These are phyloP conservation scores for Silene noctiflora DNA, from an alignment of 179 eudicot genomes.

Conservation along the genomic window DNA sequence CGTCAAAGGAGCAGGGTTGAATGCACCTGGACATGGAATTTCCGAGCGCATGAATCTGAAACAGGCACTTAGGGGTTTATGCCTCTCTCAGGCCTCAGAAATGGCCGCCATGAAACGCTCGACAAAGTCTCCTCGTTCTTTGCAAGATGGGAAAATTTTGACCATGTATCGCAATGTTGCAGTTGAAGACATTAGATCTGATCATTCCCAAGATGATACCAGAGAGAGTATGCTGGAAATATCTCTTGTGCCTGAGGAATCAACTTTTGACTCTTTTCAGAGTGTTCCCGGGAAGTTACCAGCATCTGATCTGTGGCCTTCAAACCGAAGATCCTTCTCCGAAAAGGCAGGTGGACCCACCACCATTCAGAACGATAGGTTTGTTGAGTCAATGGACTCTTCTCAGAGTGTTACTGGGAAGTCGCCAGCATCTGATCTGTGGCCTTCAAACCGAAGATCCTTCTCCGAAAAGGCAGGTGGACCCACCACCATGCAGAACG, in stretches of 20 bases:
- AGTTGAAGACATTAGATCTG: slow-evolving; percentile 49
- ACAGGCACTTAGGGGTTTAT: slow-evolving; percentile 87
- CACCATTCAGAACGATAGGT: slow-evolving; percentile 23
- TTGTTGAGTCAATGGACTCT: slow-evolving; percentile 23
- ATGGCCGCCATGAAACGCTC: slow-evolving; percentile 82
- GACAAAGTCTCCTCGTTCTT: slow-evolving; percentile 54
- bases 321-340: slow-evolving; percentile 39
- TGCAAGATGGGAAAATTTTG: slow-evolving; percentile 64
- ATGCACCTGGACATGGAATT: slow-evolving; percentile 61
- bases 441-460: slow-evolving; percentile 43
- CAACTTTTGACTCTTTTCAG: slow-evolving; percentile 27
- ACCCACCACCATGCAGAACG: slow-evolving; percentile 19
- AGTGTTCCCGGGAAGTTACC: slow-evolving; percentile 30
- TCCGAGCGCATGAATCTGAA: slow-evolving; percentile 81
- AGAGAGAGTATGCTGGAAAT: slow-evolving; percentile 43
- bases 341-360: slow-evolving; percentile 27
- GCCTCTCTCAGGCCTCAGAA: slow-evolving; percentile 97
- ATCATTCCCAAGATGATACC: slow-evolving; percentile 38
- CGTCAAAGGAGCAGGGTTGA: slow-evolving; percentile 38
- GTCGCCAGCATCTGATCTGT: slow-evolving; percentile 29
- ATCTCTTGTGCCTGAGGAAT: slow-evolving; percentile 51
- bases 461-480: slow-evolving; percentile 29
- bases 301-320: slow-evolving; percentile 36
- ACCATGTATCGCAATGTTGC: slow-evolving; percentile 57
- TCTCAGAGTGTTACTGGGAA: slow-evolving; percentile 28